Percentiles rank a stretch among this genome's conserved stretches.
phyloP scores from a whole-genome alignment of 164 flowering plant genomes.

The Macadamia tetraphylla region DNA sequence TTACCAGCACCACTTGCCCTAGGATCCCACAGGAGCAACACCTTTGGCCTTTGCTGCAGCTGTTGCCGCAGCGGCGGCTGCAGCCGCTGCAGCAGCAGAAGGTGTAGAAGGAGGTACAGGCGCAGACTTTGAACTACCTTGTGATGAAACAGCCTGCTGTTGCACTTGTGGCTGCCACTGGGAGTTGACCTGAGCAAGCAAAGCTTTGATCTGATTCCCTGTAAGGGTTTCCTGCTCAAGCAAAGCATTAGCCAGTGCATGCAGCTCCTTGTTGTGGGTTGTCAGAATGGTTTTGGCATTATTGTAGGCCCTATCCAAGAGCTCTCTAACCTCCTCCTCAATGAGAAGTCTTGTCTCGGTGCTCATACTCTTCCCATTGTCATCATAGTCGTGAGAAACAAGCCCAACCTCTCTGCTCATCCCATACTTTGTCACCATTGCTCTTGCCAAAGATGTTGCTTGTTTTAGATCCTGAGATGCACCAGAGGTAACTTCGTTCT shows the following conservation, averaged over 20 bases:
- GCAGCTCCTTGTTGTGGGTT: constrained; percentile 48
- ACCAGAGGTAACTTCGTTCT: constrained; percentile 54
- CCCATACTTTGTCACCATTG: constrained; percentile 63
- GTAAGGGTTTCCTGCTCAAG: constrained; percentile 61
- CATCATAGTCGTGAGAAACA: constrained; percentile 50
- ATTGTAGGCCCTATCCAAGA: constrained; percentile 49
- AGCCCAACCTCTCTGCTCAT: constrained; percentile 70
- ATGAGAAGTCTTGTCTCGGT: constrained; percentile 58
- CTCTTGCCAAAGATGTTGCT: constrained; percentile 51
- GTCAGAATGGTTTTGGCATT: constrained; percentile 63
- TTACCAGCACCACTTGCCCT: not conserved
- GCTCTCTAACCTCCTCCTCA: constrained; percentile 45
- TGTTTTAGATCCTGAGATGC: constrained; percentile 48
- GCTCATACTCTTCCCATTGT: constrained; percentile 60
- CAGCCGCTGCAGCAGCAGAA: constrained; percentile 50
- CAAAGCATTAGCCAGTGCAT: constrained; percentile 64
- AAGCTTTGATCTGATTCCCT: constrained; percentile 51
- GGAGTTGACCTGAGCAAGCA: constrained; percentile 41
- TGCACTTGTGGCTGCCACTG: constrained; percentile 21
- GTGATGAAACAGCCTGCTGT: not conserved
- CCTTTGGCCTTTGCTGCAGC: constrained; percentile 58
- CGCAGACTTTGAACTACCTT: constrained; percentile 19
- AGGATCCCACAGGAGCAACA: constrained; percentile 58
- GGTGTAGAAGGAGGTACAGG: constrained; percentile 33
- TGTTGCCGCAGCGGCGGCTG: constrained; percentile 47